A percentile compares a stretch with the other conserved stretches of the same genome.
Conservation (phyloP, 495 filamentous ascomycete genomes). For the Amorphotheca resinae region DNA sequence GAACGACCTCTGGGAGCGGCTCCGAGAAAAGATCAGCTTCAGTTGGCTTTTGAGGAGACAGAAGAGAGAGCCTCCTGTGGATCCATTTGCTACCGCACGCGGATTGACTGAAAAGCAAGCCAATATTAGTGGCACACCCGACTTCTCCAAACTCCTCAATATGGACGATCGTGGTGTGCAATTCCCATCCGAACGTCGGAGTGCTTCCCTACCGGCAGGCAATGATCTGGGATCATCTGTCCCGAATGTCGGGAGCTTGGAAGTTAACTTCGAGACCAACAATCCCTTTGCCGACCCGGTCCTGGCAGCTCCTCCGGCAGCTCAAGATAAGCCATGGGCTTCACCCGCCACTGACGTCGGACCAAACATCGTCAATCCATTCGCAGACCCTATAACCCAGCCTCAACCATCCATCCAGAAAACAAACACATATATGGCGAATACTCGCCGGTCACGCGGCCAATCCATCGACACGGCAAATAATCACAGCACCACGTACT, state of each 20-base stretch:
- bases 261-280: constrained; percentile 24
- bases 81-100: constrained; percentile 15
- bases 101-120: constrained; percentile 20
- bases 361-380: constrained; percentile 28
- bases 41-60: constrained; percentile 23
- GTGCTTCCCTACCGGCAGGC: constrained; percentile 8
- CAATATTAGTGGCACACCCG: constrained; percentile 14
- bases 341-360: constrained; percentile 6
- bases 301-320: neutral
- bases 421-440: constrained; percentile 29
- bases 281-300: constrained; percentile 32
- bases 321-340: constrained; percentile 1
- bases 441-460: constrained; percentile 32
- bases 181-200: constrained; percentile 11
- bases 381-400: constrained; percentile 28
- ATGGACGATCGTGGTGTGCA: constrained; percentile 20
- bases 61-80: constrained; percentile 11
- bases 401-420: constrained; percentile 17
- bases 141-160: constrained; percentile 14
- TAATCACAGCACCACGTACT: neutral
- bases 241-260: constrained; percentile 25
- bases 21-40: constrained; percentile 26
- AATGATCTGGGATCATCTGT: constrained; percentile 2
- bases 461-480: constrained; percentile 26
- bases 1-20: constrained; percentile 29